Evolutionary conservation across 495 filamentous ascomycete species (phyloP), one percentile per base, ranked within the genome.

Genomic region (Penicillium parvum): DNA sequence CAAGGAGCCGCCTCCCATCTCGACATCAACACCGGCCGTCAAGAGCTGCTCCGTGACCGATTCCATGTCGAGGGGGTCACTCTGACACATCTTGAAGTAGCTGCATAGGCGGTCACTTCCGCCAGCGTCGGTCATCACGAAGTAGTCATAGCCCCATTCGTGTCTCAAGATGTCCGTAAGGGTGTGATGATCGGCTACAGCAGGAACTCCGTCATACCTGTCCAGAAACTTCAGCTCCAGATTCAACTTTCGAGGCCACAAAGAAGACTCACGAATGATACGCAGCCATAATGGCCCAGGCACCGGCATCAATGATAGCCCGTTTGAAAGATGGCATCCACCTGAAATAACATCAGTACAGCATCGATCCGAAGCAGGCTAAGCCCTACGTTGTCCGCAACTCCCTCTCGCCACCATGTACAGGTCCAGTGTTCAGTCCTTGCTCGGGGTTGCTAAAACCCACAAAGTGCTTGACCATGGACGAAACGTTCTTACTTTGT

Each of bases 1-100:
- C 66, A 75, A 86, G 14, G 77, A 81, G 20, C 83, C 83, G 36
- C 83, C 83, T 23, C 83, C 83, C 83, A 86, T 86, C 50, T 86
- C 83, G n/a, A 83, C 76, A 44, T 85, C 82, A 34, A 77, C 80
- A n/a, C 83, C 82, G 10, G 83, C 81, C 4, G 75, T 75, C 25
- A 86, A 67, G 5, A 76, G 77, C 37, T 72, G 60, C 32, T 69
- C 54, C 5, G 73, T 76, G 3, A 86, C 65, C 2, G 78, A 70
- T 29, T 75, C 72, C 35, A 71, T 77, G 40, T 86, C 83, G 23
- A 82, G 75, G 0, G 79, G 78, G 5, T 71, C 52, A 12, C 63
- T 63, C 34, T 65, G 47, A 46, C 82, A 87, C 57, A 84, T 71
- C 29, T 75, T 73, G 60, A 86, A 85, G 8, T 72, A 65, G 8